phyloP scores from a whole-genome alignment of 352 stramenopile genomes.

The Aphanomyces invadans region DNA sequence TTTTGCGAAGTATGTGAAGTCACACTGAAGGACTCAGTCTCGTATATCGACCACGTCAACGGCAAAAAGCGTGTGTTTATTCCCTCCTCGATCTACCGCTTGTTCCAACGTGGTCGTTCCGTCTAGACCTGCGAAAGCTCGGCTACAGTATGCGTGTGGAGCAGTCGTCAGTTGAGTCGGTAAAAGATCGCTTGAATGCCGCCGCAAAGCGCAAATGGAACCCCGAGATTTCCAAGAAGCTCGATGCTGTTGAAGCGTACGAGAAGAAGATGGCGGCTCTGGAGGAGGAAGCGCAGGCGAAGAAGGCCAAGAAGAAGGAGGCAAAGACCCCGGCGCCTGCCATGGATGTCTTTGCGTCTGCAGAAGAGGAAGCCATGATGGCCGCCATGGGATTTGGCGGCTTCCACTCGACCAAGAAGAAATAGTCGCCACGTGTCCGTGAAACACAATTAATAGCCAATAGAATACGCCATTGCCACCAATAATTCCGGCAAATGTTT shows the following conservation, averaged over 20 bases:
- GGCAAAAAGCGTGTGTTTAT: slow-evolving; percentile 84
- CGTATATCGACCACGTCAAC: slow-evolving; percentile 94
- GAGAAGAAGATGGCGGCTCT: slow-evolving; percentile 74
- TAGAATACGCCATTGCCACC: no score
- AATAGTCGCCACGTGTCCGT: slow-evolving; percentile 26
- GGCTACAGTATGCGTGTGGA: slow-evolving; percentile 91
- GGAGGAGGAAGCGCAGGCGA: slow-evolving; percentile 53
- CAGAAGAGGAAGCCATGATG: slow-evolving; percentile 79
- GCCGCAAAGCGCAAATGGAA: slow-evolving; percentile 79
- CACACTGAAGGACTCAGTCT: slow-evolving; percentile 88
- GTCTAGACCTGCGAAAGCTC: slow-evolving; percentile 79
- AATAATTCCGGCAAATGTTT: no score
- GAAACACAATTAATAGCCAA: no score
- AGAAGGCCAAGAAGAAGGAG: slow-evolving; percentile 70
- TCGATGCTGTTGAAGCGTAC: slow-evolving; percentile 80
- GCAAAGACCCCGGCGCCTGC: slow-evolving; percentile 41
- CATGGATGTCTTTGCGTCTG: slow-evolving; percentile 25
- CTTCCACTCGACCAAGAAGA: slow-evolving; percentile 77
- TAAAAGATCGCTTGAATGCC: slow-evolving; percentile 81
- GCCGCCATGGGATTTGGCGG: slow-evolving; percentile 88
- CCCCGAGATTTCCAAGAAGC: slow-evolving; percentile 68
- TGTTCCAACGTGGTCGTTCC: neutral
- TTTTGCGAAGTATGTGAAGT: slow-evolving; percentile 91
- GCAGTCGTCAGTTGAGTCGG: slow-evolving; percentile 70
- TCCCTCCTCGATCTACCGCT: neutral